Percentiles rank a stretch among this genome's conserved stretches.
phyloP scores from a whole-genome alignment of 2,329 filamentous ascomycete genomes.

The Chrysoporthe puriensis region DNA sequence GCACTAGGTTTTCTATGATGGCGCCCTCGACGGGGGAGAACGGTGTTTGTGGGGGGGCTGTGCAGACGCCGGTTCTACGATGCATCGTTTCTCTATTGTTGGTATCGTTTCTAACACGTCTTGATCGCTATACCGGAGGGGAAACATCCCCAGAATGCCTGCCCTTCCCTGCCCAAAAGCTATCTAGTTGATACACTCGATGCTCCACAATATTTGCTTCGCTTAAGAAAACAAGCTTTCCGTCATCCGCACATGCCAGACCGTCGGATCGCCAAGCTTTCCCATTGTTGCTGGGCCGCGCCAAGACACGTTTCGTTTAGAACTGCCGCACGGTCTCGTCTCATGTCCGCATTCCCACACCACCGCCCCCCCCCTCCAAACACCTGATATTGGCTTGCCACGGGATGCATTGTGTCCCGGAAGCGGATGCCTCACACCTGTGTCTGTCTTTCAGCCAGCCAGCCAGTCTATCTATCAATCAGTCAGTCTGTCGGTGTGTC shows the following conservation, averaged over 20 bases:
- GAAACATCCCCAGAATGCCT: too few relatives aligned
- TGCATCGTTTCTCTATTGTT: too few relatives aligned
- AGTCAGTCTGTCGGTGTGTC: too few relatives aligned
- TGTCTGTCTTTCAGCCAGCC: too few relatives aligned
- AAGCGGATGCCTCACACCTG: background rate
- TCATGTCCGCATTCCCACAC: background rate
- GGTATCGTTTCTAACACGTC: too few relatives aligned
- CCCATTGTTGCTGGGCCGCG: background rate
- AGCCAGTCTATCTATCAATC: too few relatives aligned
- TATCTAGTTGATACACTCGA: too few relatives aligned
- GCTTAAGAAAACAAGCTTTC: conserved; percentile 2
- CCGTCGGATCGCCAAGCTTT: background rate
- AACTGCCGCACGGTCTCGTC: background rate
- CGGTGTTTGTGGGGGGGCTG: too few relatives aligned
- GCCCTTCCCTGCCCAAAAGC: too few relatives aligned
- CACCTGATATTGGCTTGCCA: background rate
- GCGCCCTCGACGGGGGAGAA: background rate
- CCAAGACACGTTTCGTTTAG: background rate
- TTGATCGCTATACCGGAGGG: too few relatives aligned
- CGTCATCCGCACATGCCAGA: background rate
- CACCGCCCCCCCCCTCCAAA: background rate
- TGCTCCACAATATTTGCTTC: too few relatives aligned
- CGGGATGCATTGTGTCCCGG: background rate
- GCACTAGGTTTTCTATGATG: background rate
- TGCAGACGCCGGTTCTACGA: too few relatives aligned